phyloP scores from a whole-genome alignment of 495 filamentous ascomycete genomes.

The Annulohypoxylon bovei region DNA sequence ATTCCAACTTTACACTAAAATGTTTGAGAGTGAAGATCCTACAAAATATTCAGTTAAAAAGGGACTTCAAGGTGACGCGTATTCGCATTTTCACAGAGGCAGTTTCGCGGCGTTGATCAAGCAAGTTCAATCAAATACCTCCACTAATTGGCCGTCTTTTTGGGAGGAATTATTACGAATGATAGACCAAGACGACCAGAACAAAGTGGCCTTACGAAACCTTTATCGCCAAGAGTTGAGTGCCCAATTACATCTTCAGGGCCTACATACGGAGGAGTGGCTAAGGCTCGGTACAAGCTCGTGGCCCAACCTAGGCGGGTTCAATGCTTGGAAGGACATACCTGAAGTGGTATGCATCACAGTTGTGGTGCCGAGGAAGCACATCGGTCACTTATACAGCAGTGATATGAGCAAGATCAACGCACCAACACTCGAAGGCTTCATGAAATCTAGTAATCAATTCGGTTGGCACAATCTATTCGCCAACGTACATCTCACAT shows the following conservation, averaged over 20 bases:
- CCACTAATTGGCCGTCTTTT: conserved; percentile 31
- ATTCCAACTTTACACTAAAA: conserved; percentile 13
- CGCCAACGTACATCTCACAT: conserved; percentile 46
- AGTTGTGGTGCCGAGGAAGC: conserved; percentile 45
- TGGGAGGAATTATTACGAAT: conserved; percentile 15
- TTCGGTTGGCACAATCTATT: conserved; percentile 41
- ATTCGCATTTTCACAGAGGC: conserved; percentile 50
- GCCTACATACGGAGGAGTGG: conserved; percentile 37
- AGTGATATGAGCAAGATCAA: conserved; percentile 21
- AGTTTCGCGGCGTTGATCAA: conserved; percentile 51
- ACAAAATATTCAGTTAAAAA: background rate
- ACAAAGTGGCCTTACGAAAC: background rate
- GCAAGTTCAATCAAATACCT: conserved; percentile 22
- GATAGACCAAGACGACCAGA: conserved; percentile 20
- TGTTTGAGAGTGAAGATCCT: conserved; percentile 24
- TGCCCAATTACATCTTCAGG: conserved; percentile 43
- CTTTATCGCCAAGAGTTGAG: conserved; percentile 37
- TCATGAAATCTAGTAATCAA: conserved; percentile 28
- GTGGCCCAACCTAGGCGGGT: conserved; percentile 22
- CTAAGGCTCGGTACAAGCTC: conserved; percentile 19
- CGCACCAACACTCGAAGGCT: conserved; percentile 40
- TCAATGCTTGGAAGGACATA: conserved; percentile 45
- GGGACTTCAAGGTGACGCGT: background rate
- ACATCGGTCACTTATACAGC: conserved; percentile 34
- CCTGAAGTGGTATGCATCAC: conserved; percentile 52